Percentiles rank a stretch among this genome's conserved stretches.
These are phyloP conservation scores for Arthrobotrys sinensis DNA, from an alignment of 2,329 filamentous ascomycete genomes.

Conservation along the genomic window DNA sequence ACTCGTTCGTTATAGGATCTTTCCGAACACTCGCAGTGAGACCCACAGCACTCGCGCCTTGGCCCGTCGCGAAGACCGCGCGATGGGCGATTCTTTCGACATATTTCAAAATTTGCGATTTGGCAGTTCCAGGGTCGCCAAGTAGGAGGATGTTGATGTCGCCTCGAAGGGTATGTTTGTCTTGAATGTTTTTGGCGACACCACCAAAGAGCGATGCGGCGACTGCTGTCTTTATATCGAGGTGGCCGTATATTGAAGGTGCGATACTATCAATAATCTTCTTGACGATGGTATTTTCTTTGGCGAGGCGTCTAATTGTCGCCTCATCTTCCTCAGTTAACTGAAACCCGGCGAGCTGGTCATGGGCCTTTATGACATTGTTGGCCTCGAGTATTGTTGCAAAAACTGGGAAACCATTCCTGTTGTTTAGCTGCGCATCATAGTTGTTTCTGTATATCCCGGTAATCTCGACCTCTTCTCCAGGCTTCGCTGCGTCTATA, in stretches of 20 bases:
- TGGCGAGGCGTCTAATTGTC: conserved; percentile 86
- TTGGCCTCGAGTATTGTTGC: conserved; percentile 98
- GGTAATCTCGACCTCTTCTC: conserved; percentile 96
- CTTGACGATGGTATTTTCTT: conserved; percentile 91
- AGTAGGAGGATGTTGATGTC: conserved; percentile 98
- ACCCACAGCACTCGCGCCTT: conserved; percentile 97
- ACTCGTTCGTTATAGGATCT: conserved; percentile 94
- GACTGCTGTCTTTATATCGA: conserved; percentile 96
- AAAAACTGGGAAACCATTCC: conserved; percentile 98
- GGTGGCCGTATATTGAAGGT: conserved; percentile 96
- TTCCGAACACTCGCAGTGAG: conserved; percentile 95
- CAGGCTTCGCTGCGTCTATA: conserved; percentile 95
- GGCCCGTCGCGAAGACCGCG: conserved; percentile 96
- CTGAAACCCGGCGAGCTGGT: conserved; percentile 95
- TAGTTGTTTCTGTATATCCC: conserved; percentile 99
- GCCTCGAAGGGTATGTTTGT: conserved; percentile 90
- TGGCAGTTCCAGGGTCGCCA: conserved; percentile 96
- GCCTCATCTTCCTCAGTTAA: conserved; percentile 96
- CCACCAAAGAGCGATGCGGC: conserved; percentile 95
- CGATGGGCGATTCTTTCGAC: conserved; percentile 97
- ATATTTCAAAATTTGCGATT: conserved; percentile 97
- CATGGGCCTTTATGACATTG: conserved; percentile 95
- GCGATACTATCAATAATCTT: conserved; percentile 91
- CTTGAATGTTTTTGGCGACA: conserved; percentile 90
- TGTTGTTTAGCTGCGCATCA: conserved; percentile 96